Conservation (phyloP, 805 yeast species). For the Saturnispora hagleri region DNA sequence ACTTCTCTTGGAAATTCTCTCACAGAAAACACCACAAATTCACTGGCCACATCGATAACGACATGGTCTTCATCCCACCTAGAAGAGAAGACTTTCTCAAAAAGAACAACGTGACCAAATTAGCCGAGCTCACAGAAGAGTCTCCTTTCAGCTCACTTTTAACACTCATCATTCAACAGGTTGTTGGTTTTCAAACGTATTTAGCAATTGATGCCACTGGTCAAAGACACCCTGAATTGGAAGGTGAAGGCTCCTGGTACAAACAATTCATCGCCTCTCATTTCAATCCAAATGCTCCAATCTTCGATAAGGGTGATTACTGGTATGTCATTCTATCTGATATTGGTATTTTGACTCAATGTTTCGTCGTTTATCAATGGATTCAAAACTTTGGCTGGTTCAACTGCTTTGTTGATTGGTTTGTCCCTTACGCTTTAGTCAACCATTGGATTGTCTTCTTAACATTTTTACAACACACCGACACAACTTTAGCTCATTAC, state of each 20-base stretch:
- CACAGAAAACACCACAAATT: constrained; percentile 58
- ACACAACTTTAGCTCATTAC: constrained; percentile 51
- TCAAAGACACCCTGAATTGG: constrained; percentile 34
- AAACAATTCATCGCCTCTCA: constrained; percentile 39
- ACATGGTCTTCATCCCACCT: constrained; percentile 51
- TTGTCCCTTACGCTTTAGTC: constrained; percentile 48
- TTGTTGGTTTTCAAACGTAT: constrained; percentile 46
- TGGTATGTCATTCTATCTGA: constrained; percentile 50
- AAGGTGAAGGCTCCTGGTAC: constrained; percentile 15
- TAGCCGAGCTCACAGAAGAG: constrained; percentile 44
- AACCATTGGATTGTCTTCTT: constrained; percentile 61
- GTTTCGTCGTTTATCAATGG: constrained; percentile 44
- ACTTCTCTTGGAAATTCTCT: constrained; percentile 53
- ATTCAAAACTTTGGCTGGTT: constrained; percentile 37
- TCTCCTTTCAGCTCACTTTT: constrained; percentile 41
- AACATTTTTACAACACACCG: constrained; percentile 55
- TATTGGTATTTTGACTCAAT: constrained; percentile 41
- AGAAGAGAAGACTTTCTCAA: constrained; percentile 38
- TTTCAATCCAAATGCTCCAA: constrained; percentile 45
- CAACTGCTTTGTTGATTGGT: constrained; percentile 46
- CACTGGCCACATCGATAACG: constrained; percentile 51
- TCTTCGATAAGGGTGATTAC: constrained; percentile 44
- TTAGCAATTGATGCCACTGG: constrained; percentile 49
- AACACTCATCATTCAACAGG: constrained; percentile 42
- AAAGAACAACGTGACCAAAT: constrained; percentile 23